Evolutionary conservation across 495 filamentous ascomycete genomes (phyloP).

Genomic region (Thozetella sp.): DNA sequence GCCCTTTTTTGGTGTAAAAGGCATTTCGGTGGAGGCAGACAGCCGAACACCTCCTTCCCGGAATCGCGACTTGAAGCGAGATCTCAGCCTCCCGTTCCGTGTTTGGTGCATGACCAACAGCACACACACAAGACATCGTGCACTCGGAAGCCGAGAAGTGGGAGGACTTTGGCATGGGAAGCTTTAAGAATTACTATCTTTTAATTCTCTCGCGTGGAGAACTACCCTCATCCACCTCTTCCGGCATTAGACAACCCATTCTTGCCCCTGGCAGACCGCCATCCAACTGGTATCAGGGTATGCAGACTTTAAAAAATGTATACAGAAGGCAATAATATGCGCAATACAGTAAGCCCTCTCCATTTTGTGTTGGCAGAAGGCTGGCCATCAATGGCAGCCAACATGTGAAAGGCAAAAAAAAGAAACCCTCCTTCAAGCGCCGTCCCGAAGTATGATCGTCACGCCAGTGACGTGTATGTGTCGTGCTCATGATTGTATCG

Average conservation of each 20-base stretch:
- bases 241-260: background rate
- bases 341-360: background rate
- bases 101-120: conserved; percentile 1
- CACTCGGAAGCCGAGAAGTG: background rate
- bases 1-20: too few relatives aligned
- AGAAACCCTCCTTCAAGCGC: conserved; percentile 9
- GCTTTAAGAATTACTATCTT: background rate
- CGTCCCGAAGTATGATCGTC: conserved; percentile 9
- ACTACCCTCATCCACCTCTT: background rate
- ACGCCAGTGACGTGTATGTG: conserved; percentile 6
- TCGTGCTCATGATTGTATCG: background rate
- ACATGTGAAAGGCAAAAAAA: conserved; percentile 9
- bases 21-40: too few relatives aligned
- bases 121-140: background rate
- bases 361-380: background rate
- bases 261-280: background rate
- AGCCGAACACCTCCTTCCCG: background rate
- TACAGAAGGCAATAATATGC: background rate
- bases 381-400: too few relatives aligned
- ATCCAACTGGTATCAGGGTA: background rate
- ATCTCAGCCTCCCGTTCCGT: background rate
- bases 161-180: background rate
- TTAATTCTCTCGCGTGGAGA: background rate
- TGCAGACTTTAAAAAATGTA: background rate
- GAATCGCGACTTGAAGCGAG: background rate